Evolutionary conservation across 768 basidiomycete species (phyloP).

Genomic region (Hypsizygus marmoreus): DNA sequence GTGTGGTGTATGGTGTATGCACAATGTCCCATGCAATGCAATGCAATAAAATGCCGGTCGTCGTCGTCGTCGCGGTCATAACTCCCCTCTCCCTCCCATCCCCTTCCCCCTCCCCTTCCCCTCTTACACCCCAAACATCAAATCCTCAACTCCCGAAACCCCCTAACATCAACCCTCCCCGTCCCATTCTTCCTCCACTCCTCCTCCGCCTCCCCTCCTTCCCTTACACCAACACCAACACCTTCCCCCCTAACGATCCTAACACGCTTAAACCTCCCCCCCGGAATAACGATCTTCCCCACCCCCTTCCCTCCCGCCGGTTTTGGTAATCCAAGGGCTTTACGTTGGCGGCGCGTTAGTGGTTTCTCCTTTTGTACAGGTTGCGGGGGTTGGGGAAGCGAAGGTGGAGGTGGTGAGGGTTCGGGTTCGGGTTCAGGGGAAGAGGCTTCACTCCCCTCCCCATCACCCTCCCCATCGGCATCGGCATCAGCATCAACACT

Average conservation of each 20-base stretch:
- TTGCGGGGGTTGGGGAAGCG: constrained; percentile 24
- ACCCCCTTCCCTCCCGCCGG: constrained; percentile 42
- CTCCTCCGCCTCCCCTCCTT: constrained; percentile 25
- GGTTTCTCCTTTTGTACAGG: constrained; percentile 30
- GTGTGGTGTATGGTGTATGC: too few relatives aligned
- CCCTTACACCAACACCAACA: constrained; percentile 14
- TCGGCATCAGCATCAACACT: constrained; percentile 18
- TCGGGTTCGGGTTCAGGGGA: not conserved
- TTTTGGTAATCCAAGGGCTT: constrained; percentile 68
- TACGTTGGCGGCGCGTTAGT: constrained; percentile 69
- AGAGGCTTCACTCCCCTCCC: too few relatives aligned
- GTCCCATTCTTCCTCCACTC: constrained; percentile 70
- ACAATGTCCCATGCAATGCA: too few relatives aligned
- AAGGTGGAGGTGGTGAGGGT: constrained; percentile 5
- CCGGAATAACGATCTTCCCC: constrained; percentile 71
- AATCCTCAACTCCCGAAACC: constrained; percentile 79
- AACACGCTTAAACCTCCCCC: constrained; percentile 49
- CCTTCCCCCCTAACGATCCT: constrained; percentile 19
- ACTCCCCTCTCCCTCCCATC: too few relatives aligned
- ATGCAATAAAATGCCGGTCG: too few relatives aligned
- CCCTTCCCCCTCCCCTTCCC: too few relatives aligned
- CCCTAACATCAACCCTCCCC: constrained; percentile 73
- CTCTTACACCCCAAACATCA: constrained; percentile 16
- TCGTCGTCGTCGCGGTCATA: too few relatives aligned
- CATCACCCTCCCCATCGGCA: constrained; percentile 7